These are phyloP conservation scores for Daldinia bambusicola DNA, from an alignment of 495 filamentous ascomycete genomes.

Conservation along the genomic window DNA sequence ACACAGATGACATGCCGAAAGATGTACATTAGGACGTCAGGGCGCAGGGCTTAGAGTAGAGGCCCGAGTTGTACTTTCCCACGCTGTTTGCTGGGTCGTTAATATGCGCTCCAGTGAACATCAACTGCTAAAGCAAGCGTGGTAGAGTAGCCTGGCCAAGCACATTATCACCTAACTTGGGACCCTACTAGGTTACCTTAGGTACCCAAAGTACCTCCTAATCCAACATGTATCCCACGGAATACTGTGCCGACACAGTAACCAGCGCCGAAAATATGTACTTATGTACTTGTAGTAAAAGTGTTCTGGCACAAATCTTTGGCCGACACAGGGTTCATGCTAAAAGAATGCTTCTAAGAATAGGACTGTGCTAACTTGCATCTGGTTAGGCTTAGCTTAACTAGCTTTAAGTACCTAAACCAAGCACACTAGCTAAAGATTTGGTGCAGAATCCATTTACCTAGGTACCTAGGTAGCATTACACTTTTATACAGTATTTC, in stretches of 20 bases:
- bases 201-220: background rate
- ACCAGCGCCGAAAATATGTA: conserved; percentile 1
- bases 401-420: conserved; percentile 15
- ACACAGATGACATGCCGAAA: conserved; percentile 40
- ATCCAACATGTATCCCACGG: background rate
- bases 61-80: conserved; percentile 3
- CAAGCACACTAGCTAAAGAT: conserved; percentile 24
- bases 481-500: conserved; percentile 8
- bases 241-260: background rate
- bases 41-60: conserved; percentile 19
- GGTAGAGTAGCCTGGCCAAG: conserved; percentile 15
- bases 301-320: conserved; percentile 38
- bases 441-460: conserved; percentile 15
- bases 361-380: conserved; percentile 33
- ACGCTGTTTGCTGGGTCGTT: conserved; percentile 21
- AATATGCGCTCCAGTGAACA: conserved; percentile 41
- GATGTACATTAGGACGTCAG: conserved; percentile 24
- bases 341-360: conserved; percentile 26
- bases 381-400: conserved; percentile 26
- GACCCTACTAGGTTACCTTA: background rate
- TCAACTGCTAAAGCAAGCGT: conserved; percentile 18
- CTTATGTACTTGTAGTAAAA: conserved; percentile 10
- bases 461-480: background rate
- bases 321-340: conserved; percentile 31
- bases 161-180: background rate